A percentile compares a stretch with the other conserved stretches of the same genome.
Conservation (phyloP, 78 protist genomes). For the Dictyostelium firmibasis region DNA sequence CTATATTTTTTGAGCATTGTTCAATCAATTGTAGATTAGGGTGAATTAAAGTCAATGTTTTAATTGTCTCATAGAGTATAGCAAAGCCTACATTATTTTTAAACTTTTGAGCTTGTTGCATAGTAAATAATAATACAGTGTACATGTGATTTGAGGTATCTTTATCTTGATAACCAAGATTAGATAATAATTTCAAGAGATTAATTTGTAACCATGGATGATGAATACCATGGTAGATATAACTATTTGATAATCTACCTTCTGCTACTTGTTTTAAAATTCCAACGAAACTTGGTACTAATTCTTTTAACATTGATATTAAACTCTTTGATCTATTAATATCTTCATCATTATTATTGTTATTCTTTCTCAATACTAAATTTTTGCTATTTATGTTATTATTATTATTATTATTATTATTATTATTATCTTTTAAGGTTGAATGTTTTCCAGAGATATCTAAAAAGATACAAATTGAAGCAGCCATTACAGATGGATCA, state of each 20-base stretch:
- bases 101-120: conserved; percentile 83
- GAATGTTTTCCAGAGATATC: conserved; percentile 18
- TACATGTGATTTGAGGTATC: conserved; percentile 73
- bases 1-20: conserved; percentile 76
- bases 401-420: neutral
- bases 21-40: conserved; percentile 86
- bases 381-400: neutral
- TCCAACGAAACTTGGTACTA: conserved; percentile 87
- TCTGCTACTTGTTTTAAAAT: conserved; percentile 95
- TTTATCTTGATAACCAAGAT: conserved; percentile 82
- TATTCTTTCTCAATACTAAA: neutral
- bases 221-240: conserved; percentile 95
- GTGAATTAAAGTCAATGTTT: conserved; percentile 89
- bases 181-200: conserved; percentile 88
- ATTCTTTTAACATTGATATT: conserved; percentile 19
- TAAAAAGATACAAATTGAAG: conserved; percentile 73
- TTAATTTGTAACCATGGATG: conserved; percentile 98
- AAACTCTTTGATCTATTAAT: neutral
- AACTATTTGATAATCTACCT: conserved; percentile 85
- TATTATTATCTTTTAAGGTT: neutral
- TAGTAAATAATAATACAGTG: conserved; percentile 79
- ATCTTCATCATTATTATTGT: neutral
- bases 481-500: conserved; percentile 97
- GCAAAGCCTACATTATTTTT: conserved; percentile 92
- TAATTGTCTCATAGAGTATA: conserved; percentile 91